Conservation (phyloP, 73 alveolate genomes). For the Uronychia binucleata region DNA sequence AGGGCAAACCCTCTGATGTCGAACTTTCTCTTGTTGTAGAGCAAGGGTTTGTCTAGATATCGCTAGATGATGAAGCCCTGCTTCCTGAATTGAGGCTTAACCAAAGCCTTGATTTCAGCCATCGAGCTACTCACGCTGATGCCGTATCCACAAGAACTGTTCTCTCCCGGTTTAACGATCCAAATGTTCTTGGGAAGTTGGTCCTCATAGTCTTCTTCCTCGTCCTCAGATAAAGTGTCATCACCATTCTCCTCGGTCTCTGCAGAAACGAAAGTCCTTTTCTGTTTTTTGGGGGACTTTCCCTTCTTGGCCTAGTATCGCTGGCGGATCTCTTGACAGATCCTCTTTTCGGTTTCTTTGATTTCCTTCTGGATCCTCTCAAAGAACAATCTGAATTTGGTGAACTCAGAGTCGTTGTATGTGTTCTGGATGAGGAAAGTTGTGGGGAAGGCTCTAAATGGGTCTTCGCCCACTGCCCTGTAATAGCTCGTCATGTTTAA, state of each 20-base stretch:
- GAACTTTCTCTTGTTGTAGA: conserved; percentile 70
- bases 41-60: conserved; percentile 71
- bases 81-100: conserved; percentile 31
- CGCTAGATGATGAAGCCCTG: conserved; percentile 51
- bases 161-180: conserved; percentile 83
- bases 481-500: conserved; percentile 36
- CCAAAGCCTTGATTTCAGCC: conserved; percentile 36
- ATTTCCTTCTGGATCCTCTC: conserved; percentile 11
- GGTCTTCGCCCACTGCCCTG: conserved; percentile 19
- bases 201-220: conserved; percentile 13
- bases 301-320: not conserved
- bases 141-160: conserved; percentile 74
- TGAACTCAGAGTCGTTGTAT: conserved; percentile 22
- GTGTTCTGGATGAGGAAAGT: conserved; percentile 42
- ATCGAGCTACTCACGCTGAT: conserved; percentile 56
- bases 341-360: conserved; percentile 16
- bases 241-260: not conserved
- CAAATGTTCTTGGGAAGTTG: conserved; percentile 44
- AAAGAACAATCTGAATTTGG: conserved; percentile 21
- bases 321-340: not conserved
- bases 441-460: conserved; percentile 19
- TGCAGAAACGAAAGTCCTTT: not conserved
- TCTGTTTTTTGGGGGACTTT: not conserved
- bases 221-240: conserved; percentile 1
- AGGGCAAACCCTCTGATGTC: conserved; percentile 76